Evolutionary conservation across 331 rosid species (phyloP).

Genomic region (Ulmus americana): DNA sequence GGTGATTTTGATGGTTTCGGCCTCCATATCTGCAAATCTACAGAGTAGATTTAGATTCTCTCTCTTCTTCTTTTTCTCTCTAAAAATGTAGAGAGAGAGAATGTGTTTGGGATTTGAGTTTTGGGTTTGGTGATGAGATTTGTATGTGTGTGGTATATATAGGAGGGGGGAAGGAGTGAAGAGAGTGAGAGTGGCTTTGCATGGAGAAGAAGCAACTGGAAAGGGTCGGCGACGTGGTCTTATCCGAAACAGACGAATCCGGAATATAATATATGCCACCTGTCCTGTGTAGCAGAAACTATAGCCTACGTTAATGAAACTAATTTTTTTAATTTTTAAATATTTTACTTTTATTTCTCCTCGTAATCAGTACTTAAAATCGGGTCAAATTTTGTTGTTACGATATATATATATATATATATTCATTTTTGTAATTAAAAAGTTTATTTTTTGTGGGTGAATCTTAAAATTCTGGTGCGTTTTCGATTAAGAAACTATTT

Average conservation of each 20-base stretch:
- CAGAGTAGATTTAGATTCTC: background rate
- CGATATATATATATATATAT: too few relatives aligned
- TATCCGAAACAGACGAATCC: background rate
- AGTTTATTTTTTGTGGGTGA: too few relatives aligned
- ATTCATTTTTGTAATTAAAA: too few relatives aligned
- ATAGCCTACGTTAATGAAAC: too few relatives aligned
- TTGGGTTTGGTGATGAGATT: background rate
- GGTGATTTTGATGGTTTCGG: background rate
- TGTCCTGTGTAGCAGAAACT: too few relatives aligned
- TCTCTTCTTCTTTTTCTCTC: background rate
- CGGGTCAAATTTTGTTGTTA: too few relatives aligned
- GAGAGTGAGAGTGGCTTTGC: slow-evolving; percentile 3
- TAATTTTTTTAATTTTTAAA: too few relatives aligned
- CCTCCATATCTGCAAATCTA: background rate
- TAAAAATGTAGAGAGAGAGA: background rate
- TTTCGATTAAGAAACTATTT: too few relatives aligned
- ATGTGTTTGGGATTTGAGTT: background rate
- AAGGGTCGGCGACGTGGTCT: slow-evolving; percentile 1
- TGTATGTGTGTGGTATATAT: background rate
- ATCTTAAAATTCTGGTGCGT: too few relatives aligned
- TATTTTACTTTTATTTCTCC: too few relatives aligned
- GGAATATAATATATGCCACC: too few relatives aligned
- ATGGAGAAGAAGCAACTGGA: background rate
- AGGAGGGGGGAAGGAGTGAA: background rate
- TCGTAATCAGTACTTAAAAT: too few relatives aligned